These are phyloP conservation scores for Castanea crenata DNA, from an alignment of 306 rosid genomes.

Conservation along the genomic window DNA sequence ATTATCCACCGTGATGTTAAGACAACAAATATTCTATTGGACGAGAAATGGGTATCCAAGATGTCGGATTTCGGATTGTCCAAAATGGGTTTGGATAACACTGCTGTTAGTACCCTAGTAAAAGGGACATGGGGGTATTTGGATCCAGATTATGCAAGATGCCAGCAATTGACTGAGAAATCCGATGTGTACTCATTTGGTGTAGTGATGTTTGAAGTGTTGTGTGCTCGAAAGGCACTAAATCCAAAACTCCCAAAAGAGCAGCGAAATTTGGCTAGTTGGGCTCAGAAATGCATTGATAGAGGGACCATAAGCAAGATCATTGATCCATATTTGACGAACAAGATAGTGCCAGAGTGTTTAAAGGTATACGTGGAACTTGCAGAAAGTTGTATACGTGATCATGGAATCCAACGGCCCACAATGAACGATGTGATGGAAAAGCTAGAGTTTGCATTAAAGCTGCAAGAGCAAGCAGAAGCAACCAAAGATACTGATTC, in stretches of 20 bases:
- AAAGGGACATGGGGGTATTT: too few relatives aligned
- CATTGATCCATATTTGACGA: conserved; percentile 36
- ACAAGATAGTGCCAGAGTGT: conserved; percentile 26
- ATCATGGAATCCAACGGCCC: conserved; percentile 44
- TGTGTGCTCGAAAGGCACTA: neutral
- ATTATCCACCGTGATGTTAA: too few relatives aligned
- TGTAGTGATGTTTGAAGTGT: too few relatives aligned
- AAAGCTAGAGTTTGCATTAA: conserved; percentile 53
- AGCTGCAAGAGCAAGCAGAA: conserved; percentile 28
- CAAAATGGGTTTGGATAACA: too few relatives aligned
- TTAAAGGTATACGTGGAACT: conserved; percentile 39
- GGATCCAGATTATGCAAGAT: too few relatives aligned
- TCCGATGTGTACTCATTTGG: too few relatives aligned
- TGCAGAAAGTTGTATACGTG: conserved; percentile 44
- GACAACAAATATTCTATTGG: too few relatives aligned
- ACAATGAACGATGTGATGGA: conserved; percentile 66
- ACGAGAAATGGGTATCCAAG: too few relatives aligned
- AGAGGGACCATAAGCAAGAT: conserved; percentile 22
- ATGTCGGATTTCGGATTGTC: too few relatives aligned
- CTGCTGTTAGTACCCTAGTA: too few relatives aligned
- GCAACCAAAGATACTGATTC: neutral
- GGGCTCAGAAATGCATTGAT: conserved; percentile 11
- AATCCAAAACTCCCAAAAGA: neutral
- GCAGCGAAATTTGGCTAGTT: conserved; percentile 10
- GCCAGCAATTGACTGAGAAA: too few relatives aligned